Base-by-base conservation (phyloP, 1,284 basidiomycete genomes). In the Wallemia mellicola region DNA sequence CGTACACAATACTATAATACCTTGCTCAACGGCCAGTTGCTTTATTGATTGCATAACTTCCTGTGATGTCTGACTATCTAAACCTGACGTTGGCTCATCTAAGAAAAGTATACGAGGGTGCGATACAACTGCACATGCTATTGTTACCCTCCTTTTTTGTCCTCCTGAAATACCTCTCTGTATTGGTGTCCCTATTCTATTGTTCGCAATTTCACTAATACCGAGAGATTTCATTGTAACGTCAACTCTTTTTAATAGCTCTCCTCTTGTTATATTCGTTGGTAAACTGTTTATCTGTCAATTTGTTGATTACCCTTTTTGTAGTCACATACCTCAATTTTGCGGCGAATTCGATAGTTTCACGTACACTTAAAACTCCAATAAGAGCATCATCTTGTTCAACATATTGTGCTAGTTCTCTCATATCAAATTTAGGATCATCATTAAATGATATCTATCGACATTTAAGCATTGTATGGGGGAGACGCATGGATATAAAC, bases 331-430 rank as follows among this genome's bases (percentile, higher is more conserved):
- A 71, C 61, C 92, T 73, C 64, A 98, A 71, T 59, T 96, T 68
- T 11, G 92, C 92, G 57, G 86, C 91, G 68, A 91, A 94, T 60
- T 96, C 70, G 17, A 98, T 83, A 0, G 91, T 95, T 74, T 98
- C 92, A 68, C 95, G 96, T 14, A 96, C 92, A 1, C 91, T 96
- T 68, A 98, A 72, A 1, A 92, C 96, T 65, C 82, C 79, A 81
- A 98, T 89, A 60, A 98, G 73, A 5, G 89, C 92, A 69, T 98
- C 92, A 70, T 96, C 92, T 71, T 98, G 92, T 68, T 98, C 92
- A 59, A 98, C 92, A 65, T 85, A 98, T 28, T 48, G 38, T 48
- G 38, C 38, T n/a, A 48, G 19, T 3, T 48, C 38, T 22, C 38
- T 48, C 38, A 48, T 48, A n/a, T 48, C 22, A n/a, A 48, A 48